phyloP scores from a whole-genome alignment of 1,284 basidiomycete species.

The Melanopsichium pennsylvanicum region DNA sequence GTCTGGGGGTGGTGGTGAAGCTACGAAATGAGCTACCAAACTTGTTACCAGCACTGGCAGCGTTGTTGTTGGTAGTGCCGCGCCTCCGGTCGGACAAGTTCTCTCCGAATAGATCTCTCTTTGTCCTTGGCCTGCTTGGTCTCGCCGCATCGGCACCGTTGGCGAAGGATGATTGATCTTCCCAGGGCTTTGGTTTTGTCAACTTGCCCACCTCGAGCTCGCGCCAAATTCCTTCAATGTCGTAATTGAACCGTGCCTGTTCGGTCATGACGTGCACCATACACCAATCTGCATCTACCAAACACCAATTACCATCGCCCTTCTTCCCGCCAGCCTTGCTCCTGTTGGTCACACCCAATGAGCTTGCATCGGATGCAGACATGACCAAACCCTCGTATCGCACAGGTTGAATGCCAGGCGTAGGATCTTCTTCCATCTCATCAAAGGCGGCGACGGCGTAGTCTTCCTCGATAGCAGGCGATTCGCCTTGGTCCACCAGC shows the following conservation, averaged over 20 bases:
- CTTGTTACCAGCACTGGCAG: slow-evolving; percentile 1
- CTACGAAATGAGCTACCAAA: slow-evolving; percentile 17
- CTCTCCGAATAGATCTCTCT: slow-evolving; percentile 29
- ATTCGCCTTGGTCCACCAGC: slow-evolving; percentile 33
- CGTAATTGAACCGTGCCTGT: slow-evolving; percentile 55
- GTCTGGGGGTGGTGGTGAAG: slow-evolving; percentile 11
- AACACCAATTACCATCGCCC: slow-evolving; percentile 63
- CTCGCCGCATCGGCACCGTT: background rate
- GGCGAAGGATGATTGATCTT: slow-evolving; percentile 3
- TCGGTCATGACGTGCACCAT: slow-evolving; percentile 64
- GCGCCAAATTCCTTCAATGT: slow-evolving; percentile 59
- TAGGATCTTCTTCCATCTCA: slow-evolving; percentile 23
- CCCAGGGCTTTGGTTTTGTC: slow-evolving; percentile 27
- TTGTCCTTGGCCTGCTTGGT: slow-evolving; percentile 7
- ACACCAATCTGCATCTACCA: slow-evolving; percentile 65
- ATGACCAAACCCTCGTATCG: slow-evolving; percentile 58
- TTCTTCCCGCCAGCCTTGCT: slow-evolving; percentile 46
- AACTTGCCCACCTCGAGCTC: slow-evolving; percentile 29
- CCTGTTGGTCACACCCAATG: slow-evolving; percentile 24
- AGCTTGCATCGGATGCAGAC: slow-evolving; percentile 42
- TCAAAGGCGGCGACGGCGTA: slow-evolving; percentile 8
- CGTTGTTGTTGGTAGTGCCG: slow-evolving; percentile 5
- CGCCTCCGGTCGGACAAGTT: slow-evolving; percentile 13
- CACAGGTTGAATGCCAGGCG: slow-evolving; percentile 39
- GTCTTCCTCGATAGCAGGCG: slow-evolving; percentile 27